Percentiles rank a stretch among this genome's conserved stretches.
Evolutionary conservation across 208 protist species (phyloP).

Genomic region (Crithidia bombi): DNA sequence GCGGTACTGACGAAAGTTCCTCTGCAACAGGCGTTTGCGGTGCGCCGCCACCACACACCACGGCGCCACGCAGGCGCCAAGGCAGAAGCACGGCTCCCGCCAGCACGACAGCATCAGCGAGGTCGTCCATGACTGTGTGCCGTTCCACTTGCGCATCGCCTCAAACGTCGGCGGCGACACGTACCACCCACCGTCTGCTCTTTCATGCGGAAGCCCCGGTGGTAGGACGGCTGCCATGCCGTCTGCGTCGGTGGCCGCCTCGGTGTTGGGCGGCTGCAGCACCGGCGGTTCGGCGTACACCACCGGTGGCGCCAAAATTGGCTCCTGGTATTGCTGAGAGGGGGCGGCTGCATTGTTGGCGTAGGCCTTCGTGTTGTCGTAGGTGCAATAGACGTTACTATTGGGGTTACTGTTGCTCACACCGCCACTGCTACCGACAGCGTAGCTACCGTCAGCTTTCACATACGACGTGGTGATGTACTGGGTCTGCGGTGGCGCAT

Average conservation of each 20-base stretch:
- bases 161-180: conserved; percentile 32
- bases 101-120: conserved; percentile 38
- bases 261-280: not conserved
- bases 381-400: not conserved
- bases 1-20: conserved; percentile 54
- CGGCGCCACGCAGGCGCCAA: conserved; percentile 50
- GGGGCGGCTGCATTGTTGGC: not conserved
- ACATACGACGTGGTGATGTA: conserved; percentile 5
- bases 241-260: not conserved
- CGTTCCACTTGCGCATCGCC: conserved; percentile 43
- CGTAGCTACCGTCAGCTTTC: not conserved
- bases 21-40: conserved; percentile 50
- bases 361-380: not conserved
- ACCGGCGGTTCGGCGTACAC: not conserved
- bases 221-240: conserved; percentile 2
- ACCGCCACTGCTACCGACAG: not conserved
- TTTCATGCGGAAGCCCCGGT: not conserved
- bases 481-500: conserved; percentile 16
- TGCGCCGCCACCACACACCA: conserved; percentile 65
- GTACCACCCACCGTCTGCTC: conserved; percentile 29
- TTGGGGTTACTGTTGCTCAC: not conserved
- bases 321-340: not conserved
- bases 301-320: not conserved
- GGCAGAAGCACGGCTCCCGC: conserved; percentile 46
- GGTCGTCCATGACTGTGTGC: conserved; percentile 40